Percentiles rank a stretch among this genome's conserved stretches.
Evolutionary conservation across 768 basidiomycete genomes (phyloP).

Genomic region (Sarcodon sp.): DNA sequence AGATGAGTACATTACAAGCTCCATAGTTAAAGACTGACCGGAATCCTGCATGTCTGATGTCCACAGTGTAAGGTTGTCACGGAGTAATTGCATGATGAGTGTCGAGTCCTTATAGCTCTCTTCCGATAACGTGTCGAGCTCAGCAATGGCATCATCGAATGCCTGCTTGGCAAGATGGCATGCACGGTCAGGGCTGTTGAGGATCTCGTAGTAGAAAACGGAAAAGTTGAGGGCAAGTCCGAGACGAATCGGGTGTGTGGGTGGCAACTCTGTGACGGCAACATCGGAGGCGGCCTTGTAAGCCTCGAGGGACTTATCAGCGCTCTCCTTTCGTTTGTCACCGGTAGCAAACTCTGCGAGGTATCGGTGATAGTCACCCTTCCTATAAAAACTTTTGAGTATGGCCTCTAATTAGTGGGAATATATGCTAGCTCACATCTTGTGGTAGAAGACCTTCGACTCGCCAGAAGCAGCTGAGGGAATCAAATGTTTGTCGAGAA

Average conservation of each 20-base stretch:
- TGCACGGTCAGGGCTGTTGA: conserved; percentile 96
- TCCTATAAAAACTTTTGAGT: conserved; percentile 41
- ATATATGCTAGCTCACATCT: conserved; percentile 50
- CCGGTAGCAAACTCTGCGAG: conserved; percentile 97
- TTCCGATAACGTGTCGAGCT: conserved; percentile 96
- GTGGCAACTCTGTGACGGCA: conserved; percentile 89
- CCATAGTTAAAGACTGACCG: conserved; percentile 31
- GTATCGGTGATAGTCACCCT: conserved; percentile 99
- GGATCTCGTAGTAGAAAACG: conserved; percentile 99
- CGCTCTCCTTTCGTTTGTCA: conserved; percentile 93
- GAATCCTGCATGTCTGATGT: conserved; percentile 96
- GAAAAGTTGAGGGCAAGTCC: conserved; percentile 99
- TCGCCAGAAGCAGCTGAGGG: conserved; percentile 95
- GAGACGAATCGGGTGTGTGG: conserved; percentile 96
- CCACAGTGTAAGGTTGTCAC: conserved; percentile 97
- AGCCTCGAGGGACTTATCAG: conserved; percentile 93
- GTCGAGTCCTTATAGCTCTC: conserved; percentile 99
- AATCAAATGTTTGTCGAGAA: conserved; percentile 96
- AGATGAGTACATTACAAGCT: background rate
- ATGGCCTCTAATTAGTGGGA: conserved; percentile 10
- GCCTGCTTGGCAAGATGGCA: conserved; percentile 99
- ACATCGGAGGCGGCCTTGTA: conserved; percentile 98
- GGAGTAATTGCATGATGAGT: conserved; percentile 90
- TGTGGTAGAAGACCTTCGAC: conserved; percentile 99
- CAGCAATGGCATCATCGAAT: conserved; percentile 97